phyloP scores from a whole-genome alignment of 257 asterid genomes.

The Voacanga thouarsii region DNA sequence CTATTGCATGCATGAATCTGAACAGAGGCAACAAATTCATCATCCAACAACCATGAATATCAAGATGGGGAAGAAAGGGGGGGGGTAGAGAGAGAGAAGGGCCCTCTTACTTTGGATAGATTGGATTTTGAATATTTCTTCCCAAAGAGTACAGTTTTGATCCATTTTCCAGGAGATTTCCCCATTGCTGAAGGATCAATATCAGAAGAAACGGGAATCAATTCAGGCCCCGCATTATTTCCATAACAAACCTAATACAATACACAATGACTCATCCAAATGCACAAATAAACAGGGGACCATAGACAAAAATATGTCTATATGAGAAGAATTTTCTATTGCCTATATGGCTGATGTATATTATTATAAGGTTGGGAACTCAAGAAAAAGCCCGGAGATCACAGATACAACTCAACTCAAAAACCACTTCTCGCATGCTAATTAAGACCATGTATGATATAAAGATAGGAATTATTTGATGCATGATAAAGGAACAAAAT shows the following conservation, averaged over 20 bases:
- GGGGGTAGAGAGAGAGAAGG: not conserved
- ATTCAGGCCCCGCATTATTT: constrained; percentile 38
- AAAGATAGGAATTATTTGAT: not conserved
- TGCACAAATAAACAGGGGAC: not conserved
- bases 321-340: not conserved
- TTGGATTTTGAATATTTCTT: constrained; percentile 73
- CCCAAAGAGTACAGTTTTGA: constrained; percentile 90
- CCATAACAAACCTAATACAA: constrained; percentile 15
- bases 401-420: not conserved
- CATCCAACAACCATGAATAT: not conserved
- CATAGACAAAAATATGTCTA: not conserved
- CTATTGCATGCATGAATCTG: not conserved
- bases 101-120: constrained; percentile 63
- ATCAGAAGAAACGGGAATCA: constrained; percentile 29
- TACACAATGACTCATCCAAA: not conserved
- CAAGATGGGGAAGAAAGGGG: not conserved
- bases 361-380: not conserved
- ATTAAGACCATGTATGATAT: not conserved
- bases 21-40: not conserved
- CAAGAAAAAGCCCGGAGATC: not conserved
- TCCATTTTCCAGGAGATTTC: constrained; percentile 96
- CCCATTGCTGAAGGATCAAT: constrained; percentile 54
- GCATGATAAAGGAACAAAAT: not conserved
- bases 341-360: not conserved
- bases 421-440: not conserved